Evolutionary conservation across 129 eudicot genomes (phyloP).

Genomic region (Artemisia argyi): DNA sequence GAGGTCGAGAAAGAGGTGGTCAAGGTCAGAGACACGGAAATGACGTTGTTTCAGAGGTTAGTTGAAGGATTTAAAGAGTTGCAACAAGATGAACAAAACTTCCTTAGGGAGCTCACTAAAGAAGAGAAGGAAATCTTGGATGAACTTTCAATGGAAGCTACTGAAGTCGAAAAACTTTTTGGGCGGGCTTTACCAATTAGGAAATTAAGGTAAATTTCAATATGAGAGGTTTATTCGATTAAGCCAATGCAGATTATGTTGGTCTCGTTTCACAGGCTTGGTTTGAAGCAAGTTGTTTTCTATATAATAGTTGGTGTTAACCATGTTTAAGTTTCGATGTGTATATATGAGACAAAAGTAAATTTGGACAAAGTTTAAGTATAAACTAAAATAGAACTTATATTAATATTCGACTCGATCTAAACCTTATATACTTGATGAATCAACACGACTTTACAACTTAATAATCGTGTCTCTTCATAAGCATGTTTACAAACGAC

Average conservation of each 20-base stretch:
- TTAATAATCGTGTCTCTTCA: no score
- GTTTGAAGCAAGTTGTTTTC: no score
- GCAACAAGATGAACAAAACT: conserved; percentile 44
- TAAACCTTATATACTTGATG: no score
- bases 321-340: no score
- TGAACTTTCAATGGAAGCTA: conserved; percentile 77
- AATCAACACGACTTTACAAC: no score
- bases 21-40: conserved; percentile 63
- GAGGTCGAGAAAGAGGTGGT: conserved; percentile 71
- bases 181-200: conserved; percentile 68
- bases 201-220: conserved; percentile 51
- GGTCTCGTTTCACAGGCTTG: no score
- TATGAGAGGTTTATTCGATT: neutral
- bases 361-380: no score
- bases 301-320: no score
- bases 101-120: conserved; percentile 44
- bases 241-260: neutral
- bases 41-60: conserved; percentile 56
- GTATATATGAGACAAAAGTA: no score
- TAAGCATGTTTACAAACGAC: no score
- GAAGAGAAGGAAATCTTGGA: conserved; percentile 66
- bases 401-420: no score
- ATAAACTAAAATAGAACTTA: no score
- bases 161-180: conserved; percentile 68
- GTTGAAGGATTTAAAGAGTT: conserved; percentile 41